Evolutionary conservation across 768 basidiomycete species (phyloP).

Genomic region (Filobasidium wieringae): DNA sequence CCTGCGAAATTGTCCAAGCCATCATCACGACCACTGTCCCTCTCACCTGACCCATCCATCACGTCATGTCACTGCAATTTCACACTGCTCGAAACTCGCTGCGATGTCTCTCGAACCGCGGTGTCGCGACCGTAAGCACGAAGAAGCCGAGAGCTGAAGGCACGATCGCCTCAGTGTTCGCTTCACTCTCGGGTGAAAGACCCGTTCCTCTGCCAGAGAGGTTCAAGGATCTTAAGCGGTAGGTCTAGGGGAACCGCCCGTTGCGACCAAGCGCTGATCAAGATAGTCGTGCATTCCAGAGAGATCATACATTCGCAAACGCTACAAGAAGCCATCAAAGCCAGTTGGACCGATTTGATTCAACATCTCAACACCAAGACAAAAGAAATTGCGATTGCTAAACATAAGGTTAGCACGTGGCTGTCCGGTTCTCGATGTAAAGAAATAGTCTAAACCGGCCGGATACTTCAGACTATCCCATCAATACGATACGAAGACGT

Average conservation of each 20-base stretch:
- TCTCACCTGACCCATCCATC: too few species aligned
- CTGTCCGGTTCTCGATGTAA: not conserved
- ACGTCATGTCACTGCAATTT: too few species aligned
- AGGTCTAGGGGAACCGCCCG: not conserved
- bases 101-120: not conserved
- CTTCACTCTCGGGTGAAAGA: constrained; percentile 42
- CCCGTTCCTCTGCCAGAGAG: constrained; percentile 46
- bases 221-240: constrained; percentile 51
- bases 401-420: constrained; percentile 42
- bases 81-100: too few species aligned
- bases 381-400: constrained; percentile 44
- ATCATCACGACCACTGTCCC: too few species aligned
- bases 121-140: too few species aligned
- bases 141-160: constrained; percentile 11
- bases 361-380: constrained; percentile 33
- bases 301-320: constrained; percentile 21
- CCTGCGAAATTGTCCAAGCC: too few species aligned
- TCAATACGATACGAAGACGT: constrained; percentile 37
- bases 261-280: too few species aligned
- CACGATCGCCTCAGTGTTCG: constrained; percentile 45
- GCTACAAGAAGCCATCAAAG: constrained; percentile 18
- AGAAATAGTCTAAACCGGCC: not conserved
- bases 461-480: not conserved
- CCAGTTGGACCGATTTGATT: constrained; percentile 22
- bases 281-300: too few species aligned